These are phyloP conservation scores for Penicillium cosmopolitanum DNA, from an alignment of 495 filamentous ascomycete genomes.

Conservation along the genomic window DNA sequence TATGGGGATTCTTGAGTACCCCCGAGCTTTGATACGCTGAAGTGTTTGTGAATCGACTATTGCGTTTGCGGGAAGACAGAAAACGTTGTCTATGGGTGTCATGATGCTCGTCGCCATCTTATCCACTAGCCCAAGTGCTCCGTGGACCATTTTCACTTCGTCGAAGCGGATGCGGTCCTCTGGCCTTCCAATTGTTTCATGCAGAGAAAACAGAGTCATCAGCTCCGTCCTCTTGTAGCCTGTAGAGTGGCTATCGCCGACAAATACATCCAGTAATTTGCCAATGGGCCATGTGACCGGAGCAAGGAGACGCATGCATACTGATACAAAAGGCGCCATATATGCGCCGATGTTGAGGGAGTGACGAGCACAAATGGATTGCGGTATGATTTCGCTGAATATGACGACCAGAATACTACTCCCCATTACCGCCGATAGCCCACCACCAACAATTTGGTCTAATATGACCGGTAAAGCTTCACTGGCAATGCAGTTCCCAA, in stretches of 20 bases:
- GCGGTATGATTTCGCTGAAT: slow-evolving; percentile 93
- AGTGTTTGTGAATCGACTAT: slow-evolving; percentile 85
- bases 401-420: slow-evolving; percentile 93
- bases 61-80: slow-evolving; percentile 84
- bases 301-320: slow-evolving; percentile 85
- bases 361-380: slow-evolving; percentile 91
- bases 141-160: slow-evolving; percentile 94
- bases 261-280: slow-evolving; percentile 79
- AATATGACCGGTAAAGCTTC: slow-evolving; percentile 94
- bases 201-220: slow-evolving; percentile 83
- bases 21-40: slow-evolving; percentile 81
- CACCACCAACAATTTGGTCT: slow-evolving; percentile 85
- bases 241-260: slow-evolving; percentile 85
- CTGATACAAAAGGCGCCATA: slow-evolving; percentile 81
- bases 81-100: slow-evolving; percentile 94
- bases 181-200: slow-evolving; percentile 79
- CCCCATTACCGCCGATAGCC: slow-evolving; percentile 88
- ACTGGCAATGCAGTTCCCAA: slow-evolving; percentile 95
- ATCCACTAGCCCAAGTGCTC: slow-evolving; percentile 91
- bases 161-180: slow-evolving; percentile 88
- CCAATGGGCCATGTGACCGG: slow-evolving; percentile 84
- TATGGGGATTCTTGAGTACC: slow-evolving; percentile 91
- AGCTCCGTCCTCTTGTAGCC: slow-evolving; percentile 90
- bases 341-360: slow-evolving; percentile 88
- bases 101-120: slow-evolving; percentile 89